Base-by-base conservation (phyloP, 768 basidiomycete genomes). In the Pholiota conissans region DNA sequence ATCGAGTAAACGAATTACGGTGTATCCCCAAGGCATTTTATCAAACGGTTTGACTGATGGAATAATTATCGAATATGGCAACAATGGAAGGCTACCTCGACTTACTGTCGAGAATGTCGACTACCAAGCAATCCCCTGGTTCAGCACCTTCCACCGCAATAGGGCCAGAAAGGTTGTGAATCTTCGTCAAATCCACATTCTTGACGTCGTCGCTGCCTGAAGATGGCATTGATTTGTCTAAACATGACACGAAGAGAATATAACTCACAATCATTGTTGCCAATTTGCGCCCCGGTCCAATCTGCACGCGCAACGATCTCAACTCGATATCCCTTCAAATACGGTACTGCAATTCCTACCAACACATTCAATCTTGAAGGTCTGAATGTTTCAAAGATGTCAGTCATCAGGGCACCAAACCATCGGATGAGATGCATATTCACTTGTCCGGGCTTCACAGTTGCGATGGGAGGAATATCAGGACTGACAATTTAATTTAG, bases 21-120 rank as follows among this genome's bases (percentile, higher is more conserved):
- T 89, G 65, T 90, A 91, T 0, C 90, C 90, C 90, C 89, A 92
- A 0, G 88, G 88, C 87, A 87, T 87, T 66, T 87, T 80, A 37
- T 87, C 86, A 58, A 87, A 88, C 8, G 86, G 83, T 32, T 73
- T 75, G 51, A 87, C 87, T 88, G 48, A 22, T 27, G 55, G n/a
- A 27, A 40, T 8, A 34, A 18, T 20, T 13, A 1, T 22, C 13
- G 24, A 27, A 9, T 45, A 20, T 1, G n/a, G n/a, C 24, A 51
- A 20, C 11, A 22, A 46, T 30, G 30, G 13, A 24, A 16, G 8
- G 50, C 11, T 50, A n/a, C 26, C 24, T 32, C 32, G 29, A 55
- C 73, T 40, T 62, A 87, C 86, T 83, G 64, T 91, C 87, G n/a
- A 92, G 71, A 56, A 92, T 89, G 56, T 92, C 90, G 3, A 92